Evolutionary conservation across 2,329 filamentous ascomycete genomes (phyloP), one percentile per base, ranked within the genome.

Genomic region (Monosporascus sp.): DNA sequence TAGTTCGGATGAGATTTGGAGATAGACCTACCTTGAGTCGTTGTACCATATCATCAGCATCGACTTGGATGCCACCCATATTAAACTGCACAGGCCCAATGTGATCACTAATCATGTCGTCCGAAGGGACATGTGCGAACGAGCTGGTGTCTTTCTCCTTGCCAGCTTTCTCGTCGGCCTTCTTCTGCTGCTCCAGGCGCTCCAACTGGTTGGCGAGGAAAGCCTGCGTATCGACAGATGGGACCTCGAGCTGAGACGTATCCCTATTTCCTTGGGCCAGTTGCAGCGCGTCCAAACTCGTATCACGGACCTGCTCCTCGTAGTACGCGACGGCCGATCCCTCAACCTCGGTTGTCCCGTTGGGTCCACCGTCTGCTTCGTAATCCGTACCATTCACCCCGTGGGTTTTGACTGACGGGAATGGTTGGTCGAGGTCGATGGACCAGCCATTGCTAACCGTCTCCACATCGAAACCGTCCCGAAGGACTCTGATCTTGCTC

Each of bases 21-120:
- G 11, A 36, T 14, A n/a, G 48, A 61, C 73, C 65, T 73, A 93
- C 90, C 83, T 91, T 92, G 56, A 96, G 77, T 63, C 88, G 84
- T 70, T 91, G 88, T 54, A 96, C 74, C 88, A 95, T 94, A 65
- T 96, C 91, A 66, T 96, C 92, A 8, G 91, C 91, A 71, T 97
- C 91, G 31, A 96, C 90, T 68, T 96, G 91, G 58, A 99, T 97
- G 51, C 94, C 94, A 43, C 94, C 94, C 81, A 99, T 94, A 69
- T 99, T 99, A 75, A 97, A 97, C 67, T 96, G 91, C 59, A 97
- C 91, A 0, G 92, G 91, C 0, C 92, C 92, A 64, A 96, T 96
- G 64, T 96, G 91, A 65, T 93, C 89, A 62, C 85, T 86, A 52
- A 82, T 76, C 58, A 72, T 76, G 57, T 75, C 78, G 58, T 63